Base-by-base conservation (phyloP, 305 asterid genomes). In the Ilex paraguariensis region DNA sequence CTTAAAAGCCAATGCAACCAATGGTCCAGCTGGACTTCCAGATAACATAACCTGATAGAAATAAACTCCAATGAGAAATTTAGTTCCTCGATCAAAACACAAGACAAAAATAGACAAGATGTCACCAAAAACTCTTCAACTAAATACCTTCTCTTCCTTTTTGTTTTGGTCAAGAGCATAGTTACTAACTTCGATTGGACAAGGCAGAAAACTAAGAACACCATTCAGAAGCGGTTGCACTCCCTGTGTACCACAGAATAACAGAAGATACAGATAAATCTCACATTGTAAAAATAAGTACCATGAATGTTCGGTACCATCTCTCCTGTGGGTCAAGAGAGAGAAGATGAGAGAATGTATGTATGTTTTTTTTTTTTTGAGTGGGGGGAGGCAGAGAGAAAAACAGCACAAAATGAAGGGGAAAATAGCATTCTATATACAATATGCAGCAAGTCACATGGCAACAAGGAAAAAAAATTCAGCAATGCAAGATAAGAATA, bases 1-100 rank as follows among this genome's bases (percentile, higher is more conserved):
- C 77, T 94, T 94, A 79, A 94, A 94, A 72, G 99, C 97, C 75
- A 94, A 73, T 68, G 98, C 99, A 79, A 94, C 99, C 76, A 94
- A 76, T 51, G 96, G 99, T 54, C 95, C 96, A 59, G 93, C 68
- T 30, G 95, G 97, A 74, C 81, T 90, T 68, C 99, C 99, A 39
- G 95, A 53, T 71, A 94, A 79, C 32, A 73, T 60, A 67, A 94
- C 96, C 97, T 94, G 73, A 17, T 53, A 76, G 70, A 51, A 65
- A 46, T 68, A 53, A 70, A 65, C 60, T 33, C 45, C 48, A 64
- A 32, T 31, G 59, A 33, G 36, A 63, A 21, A 65, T 59, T 15
- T 17, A 15, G 72, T 56, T 33, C 62, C 52, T 44, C 30, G 30
- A 71, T 36, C 56, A 33, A 46, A 46, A 10, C 10, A 46, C 11